Conservation (phyloP, 2,329 filamentous ascomycete genomes). For the Colletotrichum agaves region DNA sequence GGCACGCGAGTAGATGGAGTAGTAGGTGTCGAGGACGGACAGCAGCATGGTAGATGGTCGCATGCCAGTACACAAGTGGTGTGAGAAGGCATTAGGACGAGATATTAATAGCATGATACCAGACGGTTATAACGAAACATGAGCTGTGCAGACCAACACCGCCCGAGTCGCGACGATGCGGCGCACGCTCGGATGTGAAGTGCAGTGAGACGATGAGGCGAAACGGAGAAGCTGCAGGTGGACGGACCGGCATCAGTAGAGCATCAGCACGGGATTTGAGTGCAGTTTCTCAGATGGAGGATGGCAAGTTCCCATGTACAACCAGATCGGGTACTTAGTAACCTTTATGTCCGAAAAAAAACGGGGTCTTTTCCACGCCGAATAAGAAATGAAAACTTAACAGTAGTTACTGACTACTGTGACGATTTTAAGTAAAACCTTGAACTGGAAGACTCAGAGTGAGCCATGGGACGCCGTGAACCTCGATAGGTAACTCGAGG, state of each 20-base stretch:
- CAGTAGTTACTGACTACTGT: too few species aligned
- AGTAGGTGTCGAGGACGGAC: not conserved
- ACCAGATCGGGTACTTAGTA: constrained; percentile 18
- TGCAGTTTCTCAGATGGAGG: not conserved
- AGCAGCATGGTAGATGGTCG: constrained; percentile 24
- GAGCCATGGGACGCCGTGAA: too few species aligned
- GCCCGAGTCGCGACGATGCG: constrained; percentile 14
- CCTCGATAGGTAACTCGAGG: too few species aligned
- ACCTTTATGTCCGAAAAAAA: too few species aligned
- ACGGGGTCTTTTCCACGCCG: too few species aligned
- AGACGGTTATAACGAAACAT: constrained; percentile 34
- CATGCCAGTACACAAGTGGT: constrained; percentile 8
- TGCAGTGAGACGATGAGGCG: constrained; percentile 28
- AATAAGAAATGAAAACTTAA: too few species aligned
- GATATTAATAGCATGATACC: constrained; percentile 37
- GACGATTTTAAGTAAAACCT: too few species aligned
- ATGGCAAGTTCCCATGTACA: constrained; percentile 17
- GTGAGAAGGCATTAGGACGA: constrained; percentile 13
- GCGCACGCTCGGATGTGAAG: constrained; percentile 25
- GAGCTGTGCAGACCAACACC: constrained; percentile 4
- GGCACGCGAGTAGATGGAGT: not conserved
- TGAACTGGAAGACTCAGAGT: too few species aligned
- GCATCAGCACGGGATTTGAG: constrained; percentile 2
- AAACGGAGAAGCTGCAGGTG: constrained; percentile 24
- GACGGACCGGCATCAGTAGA: constrained; percentile 2